A percentile compares a stretch with the other conserved stretches of the same genome.
Conservation (phyloP, 2,329 filamentous ascomycete species). For the Rutstroemia sydowiana region DNA sequence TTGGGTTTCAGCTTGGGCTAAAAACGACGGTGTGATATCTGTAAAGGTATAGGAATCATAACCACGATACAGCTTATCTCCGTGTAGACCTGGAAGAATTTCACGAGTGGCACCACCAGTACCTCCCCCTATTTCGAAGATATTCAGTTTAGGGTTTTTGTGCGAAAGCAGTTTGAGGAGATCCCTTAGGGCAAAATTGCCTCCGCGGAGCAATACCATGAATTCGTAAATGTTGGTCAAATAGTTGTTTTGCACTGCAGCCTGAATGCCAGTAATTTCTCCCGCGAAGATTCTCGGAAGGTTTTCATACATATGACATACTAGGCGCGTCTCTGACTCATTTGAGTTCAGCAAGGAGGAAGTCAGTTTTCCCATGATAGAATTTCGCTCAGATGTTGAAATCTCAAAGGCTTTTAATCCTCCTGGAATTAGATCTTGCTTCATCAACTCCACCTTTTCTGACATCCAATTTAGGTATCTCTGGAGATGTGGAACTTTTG, state of each 20-base stretch:
- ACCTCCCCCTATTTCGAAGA: slow-evolving; percentile 25
- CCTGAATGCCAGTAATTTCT: background rate
- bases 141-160: slow-evolving; percentile 25
- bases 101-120: background rate
- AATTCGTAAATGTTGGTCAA: background rate
- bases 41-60: background rate
- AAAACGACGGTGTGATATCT: background rate
- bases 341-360: background rate
- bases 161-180: background rate
- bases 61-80: background rate
- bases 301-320: background rate
- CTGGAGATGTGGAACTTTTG: background rate
- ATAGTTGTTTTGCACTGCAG: background rate
- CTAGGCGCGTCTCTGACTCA: background rate
- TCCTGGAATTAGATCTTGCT: background rate
- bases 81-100: background rate
- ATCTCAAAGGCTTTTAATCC: background rate
- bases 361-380: background rate
- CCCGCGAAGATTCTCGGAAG: background rate
- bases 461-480: background rate
- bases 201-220: background rate
- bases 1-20: background rate
- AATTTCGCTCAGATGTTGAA: background rate
- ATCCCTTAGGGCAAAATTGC: background rate
- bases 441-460: background rate